These are phyloP conservation scores for Diversispora eburnea DNA, from an alignment of 192 early-diverging fungal species.

Conservation along the genomic window DNA sequence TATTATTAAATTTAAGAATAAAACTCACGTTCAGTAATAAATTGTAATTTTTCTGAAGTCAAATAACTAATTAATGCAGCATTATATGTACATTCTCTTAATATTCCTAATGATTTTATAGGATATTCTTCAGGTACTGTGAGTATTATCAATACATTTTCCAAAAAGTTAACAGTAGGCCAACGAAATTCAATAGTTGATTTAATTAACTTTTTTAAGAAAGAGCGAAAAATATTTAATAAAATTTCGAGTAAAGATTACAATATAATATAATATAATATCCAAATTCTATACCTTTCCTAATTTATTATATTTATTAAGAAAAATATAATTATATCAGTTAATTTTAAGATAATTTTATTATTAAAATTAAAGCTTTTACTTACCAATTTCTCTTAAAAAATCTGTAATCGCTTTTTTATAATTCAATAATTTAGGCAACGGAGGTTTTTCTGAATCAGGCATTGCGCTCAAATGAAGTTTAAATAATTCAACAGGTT, in stretches of 20 bases:
- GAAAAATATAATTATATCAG: background rate
- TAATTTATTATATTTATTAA: background rate
- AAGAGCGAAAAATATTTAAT: background rate
- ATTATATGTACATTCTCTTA: background rate
- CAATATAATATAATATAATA: too few relatives aligned
- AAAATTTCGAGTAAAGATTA: background rate
- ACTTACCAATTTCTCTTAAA: background rate
- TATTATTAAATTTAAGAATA: background rate
- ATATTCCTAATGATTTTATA: background rate
- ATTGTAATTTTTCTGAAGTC: background rate
- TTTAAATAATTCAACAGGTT: background rate
- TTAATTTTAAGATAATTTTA: background rate
- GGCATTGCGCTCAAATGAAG: too few relatives aligned
- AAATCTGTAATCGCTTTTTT: conserved; percentile 17
- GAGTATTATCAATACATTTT: background rate
- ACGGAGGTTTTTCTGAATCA: background rate
- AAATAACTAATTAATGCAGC: background rate
- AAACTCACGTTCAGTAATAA: conserved; percentile 11
- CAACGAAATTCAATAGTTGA: background rate
- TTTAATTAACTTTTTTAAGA: background rate
- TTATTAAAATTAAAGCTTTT: background rate
- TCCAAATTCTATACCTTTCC: too few relatives aligned
- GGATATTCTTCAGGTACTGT: background rate
- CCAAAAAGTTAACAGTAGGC: background rate
- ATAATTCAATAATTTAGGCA: background rate